Conservation (phyloP, 2,329 filamentous ascomycete species). For the Alternaria triticina region DNA sequence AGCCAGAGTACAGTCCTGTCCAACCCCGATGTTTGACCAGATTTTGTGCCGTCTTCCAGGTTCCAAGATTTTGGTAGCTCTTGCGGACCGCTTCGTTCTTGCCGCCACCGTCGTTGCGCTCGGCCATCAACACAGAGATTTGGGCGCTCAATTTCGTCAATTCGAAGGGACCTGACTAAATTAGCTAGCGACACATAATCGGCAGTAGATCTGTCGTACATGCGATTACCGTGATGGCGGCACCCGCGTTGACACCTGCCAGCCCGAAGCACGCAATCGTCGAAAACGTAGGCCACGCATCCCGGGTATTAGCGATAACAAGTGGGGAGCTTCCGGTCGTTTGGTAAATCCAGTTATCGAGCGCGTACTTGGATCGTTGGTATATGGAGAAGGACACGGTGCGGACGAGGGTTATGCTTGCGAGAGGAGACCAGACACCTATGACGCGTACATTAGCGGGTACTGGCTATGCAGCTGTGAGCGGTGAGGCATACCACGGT, state of each 20-base stretch:
- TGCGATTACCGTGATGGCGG: constrained; percentile 78
- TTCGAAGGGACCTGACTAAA: constrained; percentile 73
- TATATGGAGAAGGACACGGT: constrained; percentile 83
- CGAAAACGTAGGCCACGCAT: constrained; percentile 73
- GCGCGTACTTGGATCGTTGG: constrained; percentile 74
- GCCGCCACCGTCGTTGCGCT: constrained; percentile 58
- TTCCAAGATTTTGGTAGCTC: constrained; percentile 80
- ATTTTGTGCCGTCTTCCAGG: constrained; percentile 75
- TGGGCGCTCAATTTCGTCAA: constrained; percentile 89
- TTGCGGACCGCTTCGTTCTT: constrained; percentile 47
- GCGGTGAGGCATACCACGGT: constrained; percentile 55
- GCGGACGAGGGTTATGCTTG: constrained; percentile 76
- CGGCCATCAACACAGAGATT: constrained; percentile 78
- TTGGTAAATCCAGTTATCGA: constrained; percentile 72
- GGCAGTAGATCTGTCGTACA: constrained; percentile 54
- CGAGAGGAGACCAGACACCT: constrained; percentile 80
- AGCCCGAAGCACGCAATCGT: constrained; percentile 78
- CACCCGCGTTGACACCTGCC: constrained; percentile 79
- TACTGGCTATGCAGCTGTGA: neutral
- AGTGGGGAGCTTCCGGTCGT: constrained; percentile 73
- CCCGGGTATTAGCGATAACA: constrained; percentile 71
- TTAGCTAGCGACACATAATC: constrained; percentile 15
- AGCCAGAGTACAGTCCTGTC: constrained; percentile 78
- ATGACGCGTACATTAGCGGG: constrained; percentile 19
- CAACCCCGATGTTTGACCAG: constrained; percentile 77